Evolutionary conservation across 2,329 filamentous ascomycete species (phyloP).

Genomic region (Graphiopsis chlorocephala): DNA sequence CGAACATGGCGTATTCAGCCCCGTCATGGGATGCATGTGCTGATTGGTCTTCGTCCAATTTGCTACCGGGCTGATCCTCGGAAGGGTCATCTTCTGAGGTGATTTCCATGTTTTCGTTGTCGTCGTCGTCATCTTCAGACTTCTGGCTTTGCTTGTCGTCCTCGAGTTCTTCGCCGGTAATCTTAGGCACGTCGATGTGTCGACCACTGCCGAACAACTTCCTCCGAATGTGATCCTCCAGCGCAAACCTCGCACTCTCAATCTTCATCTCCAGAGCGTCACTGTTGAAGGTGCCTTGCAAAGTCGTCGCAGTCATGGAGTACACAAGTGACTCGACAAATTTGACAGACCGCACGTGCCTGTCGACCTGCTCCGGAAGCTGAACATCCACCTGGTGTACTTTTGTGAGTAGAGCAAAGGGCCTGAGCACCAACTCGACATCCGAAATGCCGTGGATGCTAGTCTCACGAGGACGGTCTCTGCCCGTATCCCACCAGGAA

Average conservation of each 20-base stretch:
- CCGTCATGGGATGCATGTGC: background rate
- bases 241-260: constrained; percentile 17
- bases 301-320: constrained; percentile 19
- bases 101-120: background rate
- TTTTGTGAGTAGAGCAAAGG: constrained; percentile 23
- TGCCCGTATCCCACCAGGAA: constrained; percentile 27
- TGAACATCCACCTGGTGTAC: constrained; percentile 26
- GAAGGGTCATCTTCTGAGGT: background rate
- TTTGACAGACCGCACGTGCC: constrained; percentile 16
- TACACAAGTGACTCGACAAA: constrained; percentile 24
- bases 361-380: constrained; percentile 23
- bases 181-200: background rate
- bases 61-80: background rate
- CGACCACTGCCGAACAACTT: background rate
- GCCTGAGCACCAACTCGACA: constrained; percentile 29
- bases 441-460: constrained; percentile 26
- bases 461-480: constrained; percentile 22
- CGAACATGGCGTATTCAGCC: background rate
- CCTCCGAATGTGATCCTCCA: constrained; percentile 18
- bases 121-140: background rate
- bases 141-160: background rate
- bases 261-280: constrained; percentile 19
- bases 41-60: background rate
- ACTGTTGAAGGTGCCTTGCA: constrained; percentile 2
- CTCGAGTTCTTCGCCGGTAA: background rate